Evolutionary conservation across 1,284 basidiomycete species (phyloP).

Genomic region (Microbotryum lychnidis-dioicae): DNA sequence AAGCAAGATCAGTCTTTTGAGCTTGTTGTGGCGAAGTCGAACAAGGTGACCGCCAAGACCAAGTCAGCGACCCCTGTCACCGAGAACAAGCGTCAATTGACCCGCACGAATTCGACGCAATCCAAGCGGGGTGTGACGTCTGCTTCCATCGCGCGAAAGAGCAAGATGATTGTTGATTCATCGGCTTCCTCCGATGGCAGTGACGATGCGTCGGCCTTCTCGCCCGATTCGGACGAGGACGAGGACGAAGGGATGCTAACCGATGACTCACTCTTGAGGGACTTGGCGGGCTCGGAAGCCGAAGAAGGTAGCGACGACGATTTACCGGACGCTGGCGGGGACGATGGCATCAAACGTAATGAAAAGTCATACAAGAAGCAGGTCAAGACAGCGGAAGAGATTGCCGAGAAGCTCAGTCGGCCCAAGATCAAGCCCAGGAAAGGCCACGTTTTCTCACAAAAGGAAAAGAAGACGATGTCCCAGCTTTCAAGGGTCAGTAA

Average conservation of each 20-base stretch:
- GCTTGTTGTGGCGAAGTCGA: neutral
- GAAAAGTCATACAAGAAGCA: no score
- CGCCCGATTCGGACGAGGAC: neutral
- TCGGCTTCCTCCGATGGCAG: slow-evolving; percentile 1
- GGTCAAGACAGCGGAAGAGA: no score
- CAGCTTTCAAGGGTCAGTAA: slow-evolving; percentile 18
- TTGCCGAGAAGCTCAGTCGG: no score
- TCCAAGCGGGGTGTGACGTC: no score
- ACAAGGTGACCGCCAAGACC: slow-evolving; percentile 3
- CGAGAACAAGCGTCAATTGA: neutral
- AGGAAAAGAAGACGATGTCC: slow-evolving; percentile 16
- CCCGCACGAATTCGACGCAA: no score
- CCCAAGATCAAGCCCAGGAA: neutral
- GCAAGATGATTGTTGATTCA: neutral
- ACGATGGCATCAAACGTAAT: no score
- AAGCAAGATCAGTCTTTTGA: neutral
- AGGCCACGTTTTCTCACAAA: slow-evolving; percentile 8
- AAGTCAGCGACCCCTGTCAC: neutral
- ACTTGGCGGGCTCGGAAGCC: no score
- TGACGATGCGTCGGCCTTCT: neutral
- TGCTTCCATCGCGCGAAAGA: neutral
- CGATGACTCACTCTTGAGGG: no score
- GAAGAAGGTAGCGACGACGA: no score
- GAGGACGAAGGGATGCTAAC: no score
- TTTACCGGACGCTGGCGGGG: no score